Evolutionary conservation across 768 basidiomycete species (phyloP).

Genomic region (Amanita pallidorosea): DNA sequence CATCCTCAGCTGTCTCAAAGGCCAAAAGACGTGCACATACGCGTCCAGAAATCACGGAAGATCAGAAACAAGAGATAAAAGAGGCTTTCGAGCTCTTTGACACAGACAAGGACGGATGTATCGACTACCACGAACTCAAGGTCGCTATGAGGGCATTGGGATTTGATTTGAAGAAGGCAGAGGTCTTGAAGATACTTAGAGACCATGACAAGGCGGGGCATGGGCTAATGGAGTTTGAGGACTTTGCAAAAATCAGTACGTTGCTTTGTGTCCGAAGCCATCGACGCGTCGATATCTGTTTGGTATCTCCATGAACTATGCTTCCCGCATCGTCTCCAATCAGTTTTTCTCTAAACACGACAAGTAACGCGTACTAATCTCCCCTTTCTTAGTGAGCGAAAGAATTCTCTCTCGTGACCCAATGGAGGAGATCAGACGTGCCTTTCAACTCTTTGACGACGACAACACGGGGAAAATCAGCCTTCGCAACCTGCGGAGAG

Average conservation of each 20-base stretch:
- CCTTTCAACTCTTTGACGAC: conserved; percentile 95
- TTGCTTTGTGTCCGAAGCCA: conserved; percentile 8
- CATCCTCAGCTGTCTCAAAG: conserved; percentile 57
- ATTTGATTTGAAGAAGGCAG: conserved; percentile 97
- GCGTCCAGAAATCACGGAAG: conserved; percentile 78
- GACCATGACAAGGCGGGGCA: conserved; percentile 83
- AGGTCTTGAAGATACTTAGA: conserved; percentile 87
- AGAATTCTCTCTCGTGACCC: conserved; percentile 91
- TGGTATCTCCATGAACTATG: not conserved
- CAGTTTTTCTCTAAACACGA: conserved; percentile 11
- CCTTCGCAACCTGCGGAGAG: conserved; percentile 80
- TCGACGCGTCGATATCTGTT: not conserved
- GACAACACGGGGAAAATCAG: conserved; percentile 93
- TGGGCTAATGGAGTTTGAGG: conserved; percentile 84
- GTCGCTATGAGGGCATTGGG: conserved; percentile 98
- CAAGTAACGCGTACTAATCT: conserved; percentile 1
- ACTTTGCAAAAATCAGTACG: conserved; percentile 91
- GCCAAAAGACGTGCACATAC: conserved; percentile 62
- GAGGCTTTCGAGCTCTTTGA: conserved; percentile 99
- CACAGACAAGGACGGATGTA: conserved; percentile 91
- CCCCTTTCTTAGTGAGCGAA: conserved; percentile 65
- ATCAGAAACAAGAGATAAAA: conserved; percentile 93
- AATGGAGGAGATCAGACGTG: conserved; percentile 90
- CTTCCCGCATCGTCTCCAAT: not conserved
- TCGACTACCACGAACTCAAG: conserved; percentile 98